Base-by-base conservation (phyloP, 225 moss, liverwort and hornwort species). In the Polytrichum commune region DNA sequence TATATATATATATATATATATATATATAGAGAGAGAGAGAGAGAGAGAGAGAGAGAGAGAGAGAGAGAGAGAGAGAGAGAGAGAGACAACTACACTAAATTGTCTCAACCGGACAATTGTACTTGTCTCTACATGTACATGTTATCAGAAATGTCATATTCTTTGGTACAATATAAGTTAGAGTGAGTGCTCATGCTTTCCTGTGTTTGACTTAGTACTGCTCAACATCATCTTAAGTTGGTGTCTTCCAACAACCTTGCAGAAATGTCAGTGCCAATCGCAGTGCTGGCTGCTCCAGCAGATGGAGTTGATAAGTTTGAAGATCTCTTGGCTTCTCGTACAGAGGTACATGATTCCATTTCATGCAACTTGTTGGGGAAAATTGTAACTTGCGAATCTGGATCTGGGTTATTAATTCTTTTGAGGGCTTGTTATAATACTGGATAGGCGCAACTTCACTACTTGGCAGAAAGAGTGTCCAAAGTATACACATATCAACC, bases 241-340 rank as follows among this genome's bases (percentile, higher is more conserved):
- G 3, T n/a, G 57, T n/a, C 19, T 58, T 58, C 23, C 57, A 62
- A 54, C 4, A 24, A 26, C 27, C 19, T 6, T 75, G 55, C 81
- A 88, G 88, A 83, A 9, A 64, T 87, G 2, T 79, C 66, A 55
- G 76, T 84, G 55, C 78, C 90, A 0, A 83, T 81, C 29, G 78
- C 70, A 10, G 55, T 90, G 6, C 64, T 88, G 23, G 83, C 73
- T 0, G 16, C 90, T 5, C 83, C 82, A 8, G 25, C 67, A 18
- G 88, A 88, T 62, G 68, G 77, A 2, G 1, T 81, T 19, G 81
- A 80, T 27, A 74, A 85, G 69, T 65, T 75, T 29, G 81, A 74
- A 65, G 73, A 73, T 65, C 62, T 73, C 22, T 35, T 85, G 35
- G 77, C 73, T 25, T 69, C 73, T 8, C 75, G 77, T 24, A 35